Evolutionary conservation across 805 yeast genomes (phyloP), one percentile per base, ranked within the genome.

Genomic region (Candida yuanshanica): DNA sequence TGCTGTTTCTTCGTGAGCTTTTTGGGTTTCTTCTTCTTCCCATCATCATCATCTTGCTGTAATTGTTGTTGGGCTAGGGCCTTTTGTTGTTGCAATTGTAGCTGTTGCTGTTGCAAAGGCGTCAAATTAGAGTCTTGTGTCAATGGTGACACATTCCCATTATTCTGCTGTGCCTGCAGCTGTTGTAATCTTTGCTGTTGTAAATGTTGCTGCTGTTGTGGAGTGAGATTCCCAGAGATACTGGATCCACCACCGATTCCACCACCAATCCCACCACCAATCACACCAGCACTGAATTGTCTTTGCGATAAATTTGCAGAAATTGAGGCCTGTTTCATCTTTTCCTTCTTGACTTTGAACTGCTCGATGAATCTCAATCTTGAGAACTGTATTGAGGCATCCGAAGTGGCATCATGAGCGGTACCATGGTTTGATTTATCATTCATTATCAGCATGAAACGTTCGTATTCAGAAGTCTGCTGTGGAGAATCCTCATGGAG

Each of bases 351-450:
- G 36, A 84, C 70, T 41, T 95, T 70, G 64, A 85, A 79, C 62
- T 84, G 93, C 60, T 91, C 98, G 44, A 91, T 83, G 53, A 90
- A 88, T 48, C 95, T 73, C 38, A 91, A 67, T 49, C 98, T 76
- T 72, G 86, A 77, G 61, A 93, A 93, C 60, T 89, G 95, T 35
- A 69, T 68, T 20, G 60, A 58, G 36, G 65, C 69, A 22, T 56
- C 25, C 2, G 46, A 41, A 17, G 37, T 37, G 11, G 32, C 51
- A 10, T 52, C 48, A 10, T 47, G 48, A 7, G 69, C 64, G 50
- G 53, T 61, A 39, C 60, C 63, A 42, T 56, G 65, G 32, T 60
- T 37, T 13, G 37, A 54, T 39, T 63, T 61, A 38, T 79, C 83
- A 48, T 71, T 73, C 71, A 81, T 65, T 9, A 79, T 70, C 23